phyloP scores from a whole-genome alignment of 495 filamentous ascomycete genomes.

The Parathielavia hyrcaniae region DNA sequence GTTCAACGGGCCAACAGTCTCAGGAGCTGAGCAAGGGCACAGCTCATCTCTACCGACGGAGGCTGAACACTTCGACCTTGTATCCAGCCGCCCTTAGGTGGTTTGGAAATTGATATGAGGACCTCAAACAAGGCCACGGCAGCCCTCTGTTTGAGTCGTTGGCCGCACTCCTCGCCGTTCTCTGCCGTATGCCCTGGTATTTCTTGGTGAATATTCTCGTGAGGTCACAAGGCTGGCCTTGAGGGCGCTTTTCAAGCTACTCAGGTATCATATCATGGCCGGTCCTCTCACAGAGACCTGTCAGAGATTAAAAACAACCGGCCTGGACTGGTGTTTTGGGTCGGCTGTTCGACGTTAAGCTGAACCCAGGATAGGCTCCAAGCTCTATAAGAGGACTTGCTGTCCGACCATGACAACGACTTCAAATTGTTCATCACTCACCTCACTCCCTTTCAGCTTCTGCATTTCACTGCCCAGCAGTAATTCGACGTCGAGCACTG shows the following conservation, averaged over 20 bases:
- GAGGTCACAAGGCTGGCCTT: not conserved
- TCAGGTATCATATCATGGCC: not conserved
- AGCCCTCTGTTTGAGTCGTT: not conserved
- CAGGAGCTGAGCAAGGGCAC: not conserved
- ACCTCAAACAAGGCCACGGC: not conserved
- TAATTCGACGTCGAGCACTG: not conserved
- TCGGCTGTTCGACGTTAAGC: not conserved
- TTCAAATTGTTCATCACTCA: not conserved
- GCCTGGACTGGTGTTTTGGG: not conserved
- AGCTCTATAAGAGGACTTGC: not conserved
- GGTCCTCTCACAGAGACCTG: not conserved
- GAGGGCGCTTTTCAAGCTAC: not conserved
- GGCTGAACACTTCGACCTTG: not conserved
- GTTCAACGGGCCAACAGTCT: not conserved
- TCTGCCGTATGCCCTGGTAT: not conserved
- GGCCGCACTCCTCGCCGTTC: not conserved
- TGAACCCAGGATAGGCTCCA: not conserved
- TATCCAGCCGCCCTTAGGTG: not conserved
- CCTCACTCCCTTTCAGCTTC: not conserved
- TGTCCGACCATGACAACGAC: not conserved
- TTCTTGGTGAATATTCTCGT: not conserved
- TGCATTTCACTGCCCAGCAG: not conserved
- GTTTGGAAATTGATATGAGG: not conserved
- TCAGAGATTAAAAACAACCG: too few species aligned
- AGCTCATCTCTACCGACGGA: not conserved